Conservation (phyloP, 169 alveolate species). For the Plasmodium gonderi region DNA sequence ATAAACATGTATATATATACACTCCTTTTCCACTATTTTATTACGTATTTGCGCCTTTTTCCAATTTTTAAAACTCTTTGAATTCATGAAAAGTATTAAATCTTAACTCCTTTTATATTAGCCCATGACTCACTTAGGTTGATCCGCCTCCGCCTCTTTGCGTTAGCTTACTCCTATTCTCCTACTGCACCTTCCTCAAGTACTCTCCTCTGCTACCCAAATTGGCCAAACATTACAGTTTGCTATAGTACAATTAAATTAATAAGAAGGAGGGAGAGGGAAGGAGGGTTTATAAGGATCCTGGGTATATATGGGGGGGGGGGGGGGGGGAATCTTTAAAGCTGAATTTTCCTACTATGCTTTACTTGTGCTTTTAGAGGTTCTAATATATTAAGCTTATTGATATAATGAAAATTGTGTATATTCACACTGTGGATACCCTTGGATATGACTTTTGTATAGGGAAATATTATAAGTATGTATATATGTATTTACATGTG, state of each 20-base stretch:
- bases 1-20: background rate
- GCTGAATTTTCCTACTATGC: background rate
- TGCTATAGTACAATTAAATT: background rate
- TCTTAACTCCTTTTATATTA: background rate
- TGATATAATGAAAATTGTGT: background rate
- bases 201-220: constrained; percentile 11
- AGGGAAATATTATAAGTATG: background rate
- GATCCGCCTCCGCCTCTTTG: background rate
- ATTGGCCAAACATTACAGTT: background rate
- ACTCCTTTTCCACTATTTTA: background rate
- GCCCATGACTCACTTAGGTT: background rate
- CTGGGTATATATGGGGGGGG: background rate
- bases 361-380: background rate
- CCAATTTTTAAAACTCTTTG: background rate
- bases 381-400: background rate
- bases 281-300: background rate
- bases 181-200: background rate
- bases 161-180: constrained; percentile 2
- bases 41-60: no score
- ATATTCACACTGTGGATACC: background rate
- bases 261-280: background rate
- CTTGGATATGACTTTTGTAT: background rate
- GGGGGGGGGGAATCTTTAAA: background rate
- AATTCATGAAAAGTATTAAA: background rate
- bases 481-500: background rate